phyloP scores from a whole-genome alignment of 2,329 filamentous ascomycete species.

The Hypoxylon rubiginosum region DNA sequence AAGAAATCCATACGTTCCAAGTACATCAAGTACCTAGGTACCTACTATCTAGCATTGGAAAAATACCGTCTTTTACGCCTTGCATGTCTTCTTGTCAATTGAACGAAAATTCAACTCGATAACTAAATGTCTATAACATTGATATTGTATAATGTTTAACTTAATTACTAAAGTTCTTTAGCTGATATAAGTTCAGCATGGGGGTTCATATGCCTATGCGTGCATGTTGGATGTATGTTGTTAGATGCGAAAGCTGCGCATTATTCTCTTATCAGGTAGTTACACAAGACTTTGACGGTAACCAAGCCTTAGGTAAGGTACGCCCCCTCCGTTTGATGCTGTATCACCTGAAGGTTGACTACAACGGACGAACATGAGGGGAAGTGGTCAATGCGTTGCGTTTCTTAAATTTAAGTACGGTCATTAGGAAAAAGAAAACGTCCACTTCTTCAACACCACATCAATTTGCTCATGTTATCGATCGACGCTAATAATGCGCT shows the following conservation, averaged over 20 bases:
- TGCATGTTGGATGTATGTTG: not conserved
- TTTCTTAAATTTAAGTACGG: not conserved
- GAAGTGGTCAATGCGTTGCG: not conserved
- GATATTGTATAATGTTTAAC: not conserved
- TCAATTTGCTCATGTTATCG: not conserved
- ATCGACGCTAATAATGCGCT: not conserved
- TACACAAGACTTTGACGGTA: not conserved
- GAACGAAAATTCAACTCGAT: not conserved
- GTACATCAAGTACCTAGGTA: too few relatives aligned
- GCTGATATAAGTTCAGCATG: too few relatives aligned
- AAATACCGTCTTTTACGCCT: not conserved
- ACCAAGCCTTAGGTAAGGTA: not conserved
- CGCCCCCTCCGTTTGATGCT: not conserved
- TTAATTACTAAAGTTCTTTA: too few relatives aligned
- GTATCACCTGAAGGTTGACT: not conserved
- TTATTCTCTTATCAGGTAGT: not conserved
- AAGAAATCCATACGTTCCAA: not conserved
- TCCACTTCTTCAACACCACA: not conserved
- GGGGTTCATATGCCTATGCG: not conserved
- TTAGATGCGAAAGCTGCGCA: too few relatives aligned
- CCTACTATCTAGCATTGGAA: not conserved
- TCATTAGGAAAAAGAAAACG: not conserved
- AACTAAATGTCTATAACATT: not conserved
- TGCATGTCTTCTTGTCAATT: not conserved
- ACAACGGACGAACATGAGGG: not conserved